Percentiles rank a stretch among this genome's conserved stretches.
Evolutionary conservation across 306 rosid species (phyloP).

Genomic region (Gleditsia sinensis): DNA sequence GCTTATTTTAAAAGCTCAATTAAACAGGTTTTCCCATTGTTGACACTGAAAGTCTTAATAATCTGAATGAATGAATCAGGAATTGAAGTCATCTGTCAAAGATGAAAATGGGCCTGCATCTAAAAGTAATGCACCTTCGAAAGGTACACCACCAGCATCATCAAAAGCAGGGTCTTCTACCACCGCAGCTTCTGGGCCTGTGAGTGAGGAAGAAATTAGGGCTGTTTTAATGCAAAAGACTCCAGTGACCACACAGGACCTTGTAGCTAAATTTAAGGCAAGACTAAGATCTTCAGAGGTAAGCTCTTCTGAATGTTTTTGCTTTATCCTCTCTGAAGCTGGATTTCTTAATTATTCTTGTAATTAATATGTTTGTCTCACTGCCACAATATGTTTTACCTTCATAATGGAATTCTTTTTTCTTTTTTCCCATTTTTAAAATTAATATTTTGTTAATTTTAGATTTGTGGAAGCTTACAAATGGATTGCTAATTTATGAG

Average conservation of each 20-base stretch:
- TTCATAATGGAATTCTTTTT: not conserved
- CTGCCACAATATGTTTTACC: not conserved
- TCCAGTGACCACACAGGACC: slow-evolving; percentile 91
- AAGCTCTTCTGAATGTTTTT: slow-evolving; percentile 26
- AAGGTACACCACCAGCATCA: slow-evolving; percentile 54
- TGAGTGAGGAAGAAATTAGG: slow-evolving; percentile 88
- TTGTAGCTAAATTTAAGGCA: slow-evolving; percentile 86
- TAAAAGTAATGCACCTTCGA: slow-evolving; percentile 56
- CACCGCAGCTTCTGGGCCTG: slow-evolving; percentile 69
- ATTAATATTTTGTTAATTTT: slow-evolving; percentile 18
- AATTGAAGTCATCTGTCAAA: slow-evolving; percentile 56
- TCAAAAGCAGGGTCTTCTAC: slow-evolving; percentile 49
- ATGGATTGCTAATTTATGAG: not conserved
- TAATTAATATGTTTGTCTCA: not conserved
- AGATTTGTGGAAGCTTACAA: slow-evolving; percentile 1
- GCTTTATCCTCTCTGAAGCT: slow-evolving; percentile 14
- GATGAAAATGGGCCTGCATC: slow-evolving; percentile 56
- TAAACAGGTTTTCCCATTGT: slow-evolving; percentile 6
- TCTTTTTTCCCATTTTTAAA: slow-evolving; percentile 8
- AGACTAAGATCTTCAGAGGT: slow-evolving; percentile 74
- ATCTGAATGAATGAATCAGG: slow-evolving; percentile 53
- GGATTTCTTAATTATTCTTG: slow-evolving; percentile 19
- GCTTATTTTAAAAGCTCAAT: slow-evolving; percentile 6
- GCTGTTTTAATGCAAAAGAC: slow-evolving; percentile 79
- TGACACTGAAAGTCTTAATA: slow-evolving; percentile 30